Evolutionary conservation across 2,329 filamentous ascomycete genomes (phyloP).

Genomic region (Stachybotrys elegans): DNA sequence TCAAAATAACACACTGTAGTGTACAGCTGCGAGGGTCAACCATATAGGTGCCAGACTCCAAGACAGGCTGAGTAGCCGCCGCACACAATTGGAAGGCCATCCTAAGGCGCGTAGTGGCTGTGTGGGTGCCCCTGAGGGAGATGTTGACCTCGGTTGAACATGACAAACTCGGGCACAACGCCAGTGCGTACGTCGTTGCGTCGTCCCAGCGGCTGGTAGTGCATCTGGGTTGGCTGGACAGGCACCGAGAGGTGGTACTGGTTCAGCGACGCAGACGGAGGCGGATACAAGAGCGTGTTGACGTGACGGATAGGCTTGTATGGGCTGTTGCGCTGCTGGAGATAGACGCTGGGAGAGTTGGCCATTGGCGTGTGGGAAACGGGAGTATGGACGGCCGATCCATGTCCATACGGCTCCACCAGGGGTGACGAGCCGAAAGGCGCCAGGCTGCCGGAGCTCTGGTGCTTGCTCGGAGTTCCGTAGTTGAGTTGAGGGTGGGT

Average conservation of each 20-base stretch:
- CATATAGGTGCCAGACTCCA: too few relatives aligned
- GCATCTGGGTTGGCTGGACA: slow-evolving; percentile 67
- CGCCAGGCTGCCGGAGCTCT: slow-evolving; percentile 45
- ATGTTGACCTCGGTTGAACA: slow-evolving; percentile 28
- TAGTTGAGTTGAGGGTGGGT: slow-evolving; percentile 32
- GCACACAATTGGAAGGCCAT: too few relatives aligned
- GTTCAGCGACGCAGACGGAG: slow-evolving; percentile 73
- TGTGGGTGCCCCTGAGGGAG: slow-evolving; percentile 23
- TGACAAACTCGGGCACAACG: slow-evolving; percentile 60
- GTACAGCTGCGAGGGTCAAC: too few relatives aligned
- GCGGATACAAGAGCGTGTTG: slow-evolving; percentile 85
- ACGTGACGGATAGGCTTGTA: slow-evolving; percentile 88
- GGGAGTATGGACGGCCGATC: slow-evolving; percentile 53
- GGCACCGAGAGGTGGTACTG: slow-evolving; percentile 58
- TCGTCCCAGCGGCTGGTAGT: slow-evolving; percentile 74
- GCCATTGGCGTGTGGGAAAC: slow-evolving; percentile 57
- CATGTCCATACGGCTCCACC: slow-evolving; percentile 54
- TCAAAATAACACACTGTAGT: too few relatives aligned
- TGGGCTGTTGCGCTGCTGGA: slow-evolving; percentile 84
- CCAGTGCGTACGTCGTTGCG: slow-evolving; percentile 63
- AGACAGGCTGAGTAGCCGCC: too few relatives aligned
- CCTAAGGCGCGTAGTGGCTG: slow-evolving; percentile 30
- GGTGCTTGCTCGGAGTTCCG: slow-evolving; percentile 47
- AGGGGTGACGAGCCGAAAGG: slow-evolving; percentile 59
- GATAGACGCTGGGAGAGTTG: slow-evolving; percentile 80